Percentiles rank a stretch among this genome's conserved stretches.
Evolutionary conservation across 441 rosid genomes (phyloP).

Genomic region (Euphorbia corollata): DNA sequence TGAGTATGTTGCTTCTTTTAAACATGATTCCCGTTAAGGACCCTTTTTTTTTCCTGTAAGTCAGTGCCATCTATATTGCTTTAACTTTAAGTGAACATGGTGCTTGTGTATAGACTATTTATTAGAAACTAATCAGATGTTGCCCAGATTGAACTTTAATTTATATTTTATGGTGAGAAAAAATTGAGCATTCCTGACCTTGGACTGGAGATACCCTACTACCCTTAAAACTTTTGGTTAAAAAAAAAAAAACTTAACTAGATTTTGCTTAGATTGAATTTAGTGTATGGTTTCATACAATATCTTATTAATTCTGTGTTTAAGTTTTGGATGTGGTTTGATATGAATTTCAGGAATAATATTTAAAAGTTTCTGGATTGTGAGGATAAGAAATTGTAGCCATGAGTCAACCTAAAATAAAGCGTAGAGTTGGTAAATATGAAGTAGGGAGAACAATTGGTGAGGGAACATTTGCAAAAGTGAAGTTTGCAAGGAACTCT

Average conservation of each 20-base stretch:
- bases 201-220: not conserved
- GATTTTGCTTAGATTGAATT: not conserved
- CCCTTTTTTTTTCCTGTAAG: not conserved
- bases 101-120: slow-evolving; percentile 1
- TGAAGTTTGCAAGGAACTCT: slow-evolving; percentile 83
- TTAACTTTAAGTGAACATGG: not conserved
- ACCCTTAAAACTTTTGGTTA: not conserved
- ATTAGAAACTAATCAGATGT: not conserved
- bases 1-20: not conserved
- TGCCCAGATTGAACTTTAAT: too few relatives aligned
- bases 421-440: slow-evolving; percentile 80
- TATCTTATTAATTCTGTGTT: not conserved
- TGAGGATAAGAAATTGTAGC: slow-evolving; percentile 19
- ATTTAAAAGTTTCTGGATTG: slow-evolving; percentile 13
- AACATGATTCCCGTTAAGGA: not conserved
- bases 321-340: slow-evolving; percentile 6
- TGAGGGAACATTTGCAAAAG: slow-evolving; percentile 94
- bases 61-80: not conserved
- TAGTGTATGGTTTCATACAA: not conserved
- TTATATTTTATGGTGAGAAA: too few relatives aligned
- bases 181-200: not conserved
- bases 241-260: not conserved
- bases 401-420: slow-evolving; percentile 78
- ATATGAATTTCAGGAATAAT: slow-evolving; percentile 25
- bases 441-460: slow-evolving; percentile 95